Conservation (phyloP, 371 early-diverging fungal genomes). For the Umbelopsis sp. region DNA sequence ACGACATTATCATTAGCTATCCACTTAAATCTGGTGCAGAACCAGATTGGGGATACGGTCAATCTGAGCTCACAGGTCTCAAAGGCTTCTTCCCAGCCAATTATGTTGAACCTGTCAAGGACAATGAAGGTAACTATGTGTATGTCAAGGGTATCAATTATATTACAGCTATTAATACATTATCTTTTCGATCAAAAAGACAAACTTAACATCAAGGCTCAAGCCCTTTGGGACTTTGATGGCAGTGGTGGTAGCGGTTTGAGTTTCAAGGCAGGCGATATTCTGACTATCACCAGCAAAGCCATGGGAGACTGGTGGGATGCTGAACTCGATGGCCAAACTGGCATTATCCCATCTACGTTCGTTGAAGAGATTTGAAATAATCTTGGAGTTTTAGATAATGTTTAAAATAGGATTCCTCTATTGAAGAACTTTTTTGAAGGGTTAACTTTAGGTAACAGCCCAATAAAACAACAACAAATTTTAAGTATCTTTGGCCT, state of each 20-base stretch:
- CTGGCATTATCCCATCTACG: slow-evolving; percentile 14
- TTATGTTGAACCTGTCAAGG: slow-evolving; percentile 30
- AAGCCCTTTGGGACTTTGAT: slow-evolving; percentile 44
- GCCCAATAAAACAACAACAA: no score
- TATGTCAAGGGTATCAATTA: background rate
- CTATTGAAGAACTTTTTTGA: no score
- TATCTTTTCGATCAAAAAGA: background rate
- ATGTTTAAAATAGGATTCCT: background rate
- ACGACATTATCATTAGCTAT: slow-evolving; percentile 39
- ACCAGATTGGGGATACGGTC: slow-evolving; percentile 49
- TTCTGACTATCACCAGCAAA: slow-evolving; percentile 32
- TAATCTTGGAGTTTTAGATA: background rate
- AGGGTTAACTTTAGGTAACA: no score
- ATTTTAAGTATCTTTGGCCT: no score
- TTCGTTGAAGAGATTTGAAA: slow-evolving; percentile 9
- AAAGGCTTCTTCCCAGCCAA: slow-evolving; percentile 43
- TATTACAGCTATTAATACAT: background rate
- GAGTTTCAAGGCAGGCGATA: slow-evolving; percentile 33
- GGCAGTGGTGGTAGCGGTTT: slow-evolving; percentile 39
- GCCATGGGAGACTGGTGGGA: slow-evolving; percentile 29
- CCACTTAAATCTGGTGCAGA: slow-evolving; percentile 33
- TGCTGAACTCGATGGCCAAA: slow-evolving; percentile 1
- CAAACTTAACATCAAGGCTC: slow-evolving; percentile 33
- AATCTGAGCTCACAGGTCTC: slow-evolving; percentile 24
- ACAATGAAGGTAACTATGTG: slow-evolving; percentile 23